phyloP scores from a whole-genome alignment of 495 filamentous ascomycete species.

The Penicillium angulare region DNA sequence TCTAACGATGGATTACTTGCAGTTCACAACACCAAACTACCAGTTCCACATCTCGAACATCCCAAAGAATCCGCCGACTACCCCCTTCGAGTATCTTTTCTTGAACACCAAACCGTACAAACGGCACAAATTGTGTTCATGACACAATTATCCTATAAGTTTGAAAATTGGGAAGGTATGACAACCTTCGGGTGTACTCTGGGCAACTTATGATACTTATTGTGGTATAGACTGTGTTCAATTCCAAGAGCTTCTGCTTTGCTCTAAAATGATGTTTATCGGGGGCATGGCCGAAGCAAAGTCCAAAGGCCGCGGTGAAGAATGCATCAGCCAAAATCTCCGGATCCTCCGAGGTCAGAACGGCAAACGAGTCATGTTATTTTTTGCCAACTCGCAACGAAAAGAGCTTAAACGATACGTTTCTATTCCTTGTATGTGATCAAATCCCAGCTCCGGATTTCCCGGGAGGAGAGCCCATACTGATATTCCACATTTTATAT shows the following conservation, averaged over 20 bases:
- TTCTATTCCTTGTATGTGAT: slow-evolving; percentile 39
- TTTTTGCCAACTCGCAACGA: slow-evolving; percentile 47
- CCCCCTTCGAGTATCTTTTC: slow-evolving; percentile 41
- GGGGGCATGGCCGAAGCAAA: slow-evolving; percentile 47
- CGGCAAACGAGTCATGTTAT: slow-evolving; percentile 38
- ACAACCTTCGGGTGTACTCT: background rate
- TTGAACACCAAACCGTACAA: slow-evolving; percentile 47
- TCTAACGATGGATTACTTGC: background rate
- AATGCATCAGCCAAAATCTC: slow-evolving; percentile 51
- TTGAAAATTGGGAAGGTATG: slow-evolving; percentile 45
- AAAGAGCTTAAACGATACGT: slow-evolving; percentile 44
- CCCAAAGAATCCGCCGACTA: slow-evolving; percentile 36
- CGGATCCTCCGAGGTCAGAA: slow-evolving; percentile 40
- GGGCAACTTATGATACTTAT: slow-evolving; percentile 1
- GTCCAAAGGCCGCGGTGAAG: slow-evolving; percentile 48
- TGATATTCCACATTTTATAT: too few relatives aligned
- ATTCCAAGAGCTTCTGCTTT: slow-evolving; percentile 45
- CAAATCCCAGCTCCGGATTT: background rate
- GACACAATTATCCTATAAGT: slow-evolving; percentile 45
- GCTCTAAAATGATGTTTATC: slow-evolving; percentile 42
- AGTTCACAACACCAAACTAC: slow-evolving; percentile 43
- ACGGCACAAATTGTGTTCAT: slow-evolving; percentile 40
- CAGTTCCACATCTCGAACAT: slow-evolving; percentile 47
- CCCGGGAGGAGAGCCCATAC: background rate
- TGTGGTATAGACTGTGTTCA: slow-evolving; percentile 32